Evolutionary conservation across 129 eudicot species (phyloP).

Genomic region (Silybum marianum): DNA sequence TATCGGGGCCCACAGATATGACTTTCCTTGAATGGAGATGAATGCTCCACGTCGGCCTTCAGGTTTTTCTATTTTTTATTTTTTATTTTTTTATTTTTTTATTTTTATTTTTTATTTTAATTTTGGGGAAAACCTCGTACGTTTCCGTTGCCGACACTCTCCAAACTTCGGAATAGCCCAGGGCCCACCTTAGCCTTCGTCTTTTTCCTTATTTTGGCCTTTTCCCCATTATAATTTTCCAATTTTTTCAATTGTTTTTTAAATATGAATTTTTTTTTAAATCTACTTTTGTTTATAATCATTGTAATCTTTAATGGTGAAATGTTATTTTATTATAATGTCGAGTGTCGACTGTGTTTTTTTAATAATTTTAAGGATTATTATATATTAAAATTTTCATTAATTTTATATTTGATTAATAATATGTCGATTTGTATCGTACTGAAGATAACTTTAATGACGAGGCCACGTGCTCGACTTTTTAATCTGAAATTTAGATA

Average conservation of each 20-base stretch:
- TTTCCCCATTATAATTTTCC: not conserved
- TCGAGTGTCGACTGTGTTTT: too few relatives aligned
- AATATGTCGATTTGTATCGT: too few relatives aligned
- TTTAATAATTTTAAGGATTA: too few relatives aligned
- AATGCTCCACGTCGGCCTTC: conserved; percentile 23
- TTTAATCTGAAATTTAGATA: too few relatives aligned
- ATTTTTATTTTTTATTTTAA: too few relatives aligned
- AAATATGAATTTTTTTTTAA: not conserved
- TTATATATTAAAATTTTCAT: too few relatives aligned
- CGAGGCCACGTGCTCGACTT: too few relatives aligned
- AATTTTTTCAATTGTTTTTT: not conserved
- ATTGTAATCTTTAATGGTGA: not conserved
- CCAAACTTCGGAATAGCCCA: conserved; percentile 1
- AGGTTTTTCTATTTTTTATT: not conserved
- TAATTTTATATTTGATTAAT: too few relatives aligned
- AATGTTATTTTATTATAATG: too few relatives aligned
- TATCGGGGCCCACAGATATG: not conserved
- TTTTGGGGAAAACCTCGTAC: conserved; percentile 35
- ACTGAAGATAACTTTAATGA: too few relatives aligned
- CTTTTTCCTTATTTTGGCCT: not conserved
- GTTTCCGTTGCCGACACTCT: conserved; percentile 31
- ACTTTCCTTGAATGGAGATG: conserved; percentile 28
- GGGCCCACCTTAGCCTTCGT: not conserved
- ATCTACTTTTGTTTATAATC: not conserved
- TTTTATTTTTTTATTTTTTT: not conserved